Evolutionary conservation across 1,284 basidiomycete species (phyloP).

Genomic region (Boletellus deceptivus): DNA sequence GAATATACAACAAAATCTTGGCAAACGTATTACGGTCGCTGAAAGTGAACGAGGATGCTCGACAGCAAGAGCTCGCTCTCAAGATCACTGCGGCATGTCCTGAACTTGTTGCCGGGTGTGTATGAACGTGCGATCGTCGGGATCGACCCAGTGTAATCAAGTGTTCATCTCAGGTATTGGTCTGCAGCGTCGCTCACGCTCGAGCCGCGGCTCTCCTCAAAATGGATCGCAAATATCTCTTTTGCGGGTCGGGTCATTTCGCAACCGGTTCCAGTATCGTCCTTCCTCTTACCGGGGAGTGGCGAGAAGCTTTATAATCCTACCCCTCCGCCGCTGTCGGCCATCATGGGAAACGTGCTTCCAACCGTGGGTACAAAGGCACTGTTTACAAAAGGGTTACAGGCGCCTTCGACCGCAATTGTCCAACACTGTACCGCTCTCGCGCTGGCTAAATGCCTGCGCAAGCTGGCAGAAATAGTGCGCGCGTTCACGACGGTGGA

Average conservation of each 20-base stretch:
- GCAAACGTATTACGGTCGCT: conserved; percentile 72
- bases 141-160: neutral
- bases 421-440: conserved; percentile 84
- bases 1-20: conserved; percentile 84
- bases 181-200: conserved; percentile 69
- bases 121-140: conserved; percentile 20
- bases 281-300: conserved; percentile 52
- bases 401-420: conserved; percentile 57
- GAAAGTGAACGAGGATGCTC: conserved; percentile 79
- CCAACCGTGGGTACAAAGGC: conserved; percentile 68
- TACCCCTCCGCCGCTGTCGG: conserved; percentile 67
- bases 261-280: conserved; percentile 64
- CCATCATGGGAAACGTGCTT: conserved; percentile 73
- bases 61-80: conserved; percentile 83
- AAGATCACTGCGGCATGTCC: conserved; percentile 81
- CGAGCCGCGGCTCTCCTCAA: conserved; percentile 83
- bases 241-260: conserved; percentile 79
- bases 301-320: conserved; percentile 49
- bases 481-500: conserved; percentile 51
- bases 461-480: conserved; percentile 64
- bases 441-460: conserved; percentile 67
- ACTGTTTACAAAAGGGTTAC: conserved; percentile 78
- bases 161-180: conserved; percentile 62
- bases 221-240: conserved; percentile 87
- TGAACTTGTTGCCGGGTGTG: conserved; percentile 76